phyloP scores from a whole-genome alignment of 345 rosid genomes.

The Excoecaria cochinchinensis region DNA sequence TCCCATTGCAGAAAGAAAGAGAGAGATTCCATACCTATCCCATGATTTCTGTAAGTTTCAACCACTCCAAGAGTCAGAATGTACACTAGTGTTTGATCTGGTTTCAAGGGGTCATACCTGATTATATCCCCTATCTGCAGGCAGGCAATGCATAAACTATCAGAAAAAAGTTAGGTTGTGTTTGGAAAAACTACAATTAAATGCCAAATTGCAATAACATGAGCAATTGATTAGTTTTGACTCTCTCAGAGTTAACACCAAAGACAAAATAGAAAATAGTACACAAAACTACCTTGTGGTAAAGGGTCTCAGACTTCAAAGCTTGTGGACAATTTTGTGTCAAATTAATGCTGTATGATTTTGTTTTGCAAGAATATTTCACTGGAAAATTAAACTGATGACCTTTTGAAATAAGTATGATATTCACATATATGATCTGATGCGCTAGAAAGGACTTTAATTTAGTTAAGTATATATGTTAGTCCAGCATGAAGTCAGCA shows the following conservation, averaged over 20 bases:
- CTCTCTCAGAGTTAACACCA: neutral
- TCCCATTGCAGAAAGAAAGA: neutral
- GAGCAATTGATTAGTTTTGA: neutral
- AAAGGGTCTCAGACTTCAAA: neutral
- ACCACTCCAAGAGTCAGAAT: conserved; percentile 88
- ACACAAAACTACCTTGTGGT: neutral
- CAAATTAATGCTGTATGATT: neutral
- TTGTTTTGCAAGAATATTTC: neutral
- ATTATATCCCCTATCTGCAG: conserved; percentile 84
- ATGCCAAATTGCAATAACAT: neutral
- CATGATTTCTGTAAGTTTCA: conserved; percentile 71
- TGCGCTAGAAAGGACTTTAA: neutral
- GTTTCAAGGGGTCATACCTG: conserved; percentile 58
- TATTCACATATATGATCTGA: neutral
- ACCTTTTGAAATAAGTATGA: neutral
- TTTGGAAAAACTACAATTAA: neutral
- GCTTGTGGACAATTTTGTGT: neutral
- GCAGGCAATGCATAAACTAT: conserved; percentile 1
- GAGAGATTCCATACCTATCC: conserved; percentile 58
- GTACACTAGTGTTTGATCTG: conserved; percentile 80
- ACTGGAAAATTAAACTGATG: too few species aligned
- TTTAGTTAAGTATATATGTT: too few species aligned
- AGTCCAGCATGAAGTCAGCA: neutral
- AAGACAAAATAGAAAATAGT: neutral
- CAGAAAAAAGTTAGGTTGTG: neutral